These are phyloP conservation scores for Eremothecium coryli DNA, from an alignment of 1,139 yeast species.

Conservation along the genomic window DNA sequence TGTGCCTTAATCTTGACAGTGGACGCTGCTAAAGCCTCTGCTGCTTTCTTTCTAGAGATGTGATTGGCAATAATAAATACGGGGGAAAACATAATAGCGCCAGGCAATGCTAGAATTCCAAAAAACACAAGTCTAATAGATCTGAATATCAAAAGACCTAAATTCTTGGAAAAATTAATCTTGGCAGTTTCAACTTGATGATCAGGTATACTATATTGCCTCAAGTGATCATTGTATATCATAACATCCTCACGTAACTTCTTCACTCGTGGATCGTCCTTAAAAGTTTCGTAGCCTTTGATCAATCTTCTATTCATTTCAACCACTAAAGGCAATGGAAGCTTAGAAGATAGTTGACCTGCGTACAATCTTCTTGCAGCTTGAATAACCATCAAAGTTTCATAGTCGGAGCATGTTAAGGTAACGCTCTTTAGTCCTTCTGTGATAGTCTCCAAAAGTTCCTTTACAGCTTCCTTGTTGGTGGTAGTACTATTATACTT, in stretches of 20 bases:
- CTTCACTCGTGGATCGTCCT: conserved; percentile 61
- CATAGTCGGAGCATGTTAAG: conserved; percentile 86
- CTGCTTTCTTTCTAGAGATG: conserved; percentile 64
- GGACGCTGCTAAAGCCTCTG: conserved; percentile 75
- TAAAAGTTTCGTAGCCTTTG: conserved; percentile 64
- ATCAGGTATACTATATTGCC: conserved; percentile 70
- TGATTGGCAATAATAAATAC: conserved; percentile 69
- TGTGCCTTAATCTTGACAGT: conserved; percentile 84
- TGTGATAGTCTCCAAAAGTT: conserved; percentile 60
- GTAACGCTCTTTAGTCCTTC: conserved; percentile 81
- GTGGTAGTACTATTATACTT: conserved; percentile 59
- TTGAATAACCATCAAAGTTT: conserved; percentile 83
- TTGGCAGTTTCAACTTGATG: conserved; percentile 74
- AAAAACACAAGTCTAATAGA: conserved; percentile 46
- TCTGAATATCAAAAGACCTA: conserved; percentile 45
- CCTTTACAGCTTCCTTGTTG: conserved; percentile 62
- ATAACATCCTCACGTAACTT: conserved; percentile 53
- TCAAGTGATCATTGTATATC: conserved; percentile 57
- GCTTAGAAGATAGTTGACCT: conserved; percentile 54
- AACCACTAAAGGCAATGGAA: conserved; percentile 75
- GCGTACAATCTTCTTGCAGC: conserved; percentile 88
- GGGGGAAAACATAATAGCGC: conserved; percentile 74
- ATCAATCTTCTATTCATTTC: conserved; percentile 85
- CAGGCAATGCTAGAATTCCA: conserved; percentile 67
- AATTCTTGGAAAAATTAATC: conserved; percentile 39